Base-by-base conservation (phyloP, 73 alveolate species). In the Paramecium sexaurelia region DNA sequence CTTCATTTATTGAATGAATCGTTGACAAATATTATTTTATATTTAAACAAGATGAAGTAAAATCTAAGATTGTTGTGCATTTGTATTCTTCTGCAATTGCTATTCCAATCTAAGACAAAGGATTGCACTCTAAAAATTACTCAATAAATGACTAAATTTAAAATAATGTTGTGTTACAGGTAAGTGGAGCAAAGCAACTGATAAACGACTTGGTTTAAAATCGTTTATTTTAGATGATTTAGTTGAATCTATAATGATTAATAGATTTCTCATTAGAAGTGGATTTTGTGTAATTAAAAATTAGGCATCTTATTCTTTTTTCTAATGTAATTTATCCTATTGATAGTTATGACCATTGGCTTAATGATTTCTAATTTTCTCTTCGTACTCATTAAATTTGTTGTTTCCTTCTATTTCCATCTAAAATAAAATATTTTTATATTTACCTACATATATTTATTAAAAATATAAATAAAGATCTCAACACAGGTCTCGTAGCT, bases 401-500 rank as follows among this genome's bases (percentile, higher is more conserved):
- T 26, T 61, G 43, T 61, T 61, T 13, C 86, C 86, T 5, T 71
- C 66, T 29, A 24, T 15, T 33, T 68, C 85, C 37, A 68, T 29
- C 55, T 68, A 37, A 8, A 13, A 35, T 32, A 15, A 32, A 19
- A 71, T 13, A 11, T n/a, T 2, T 51, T 51, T 51, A 51, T 33
- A 33, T 11, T 71, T 32, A 13, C 47, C 83, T 71, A 35, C 55
- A 71, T 71, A 71, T 71, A 35, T 71, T 71, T 71, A 71, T 71
- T 35, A n/a, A 71, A 71, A 35, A n/a, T 35, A 8, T 3, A 27
- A 5, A 71, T 15, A 8, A n/a, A 8, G 13, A 11, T 27, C 7
- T 32, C 86, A 71, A n/a, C 17, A 71, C 55, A 55, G 92, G 86
- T 85, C 92, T 66, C 92, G 85, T 85, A 85, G 92, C 92, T 85